Conservation (phyloP, 306 rosid species). For the Casuarina glauca region DNA sequence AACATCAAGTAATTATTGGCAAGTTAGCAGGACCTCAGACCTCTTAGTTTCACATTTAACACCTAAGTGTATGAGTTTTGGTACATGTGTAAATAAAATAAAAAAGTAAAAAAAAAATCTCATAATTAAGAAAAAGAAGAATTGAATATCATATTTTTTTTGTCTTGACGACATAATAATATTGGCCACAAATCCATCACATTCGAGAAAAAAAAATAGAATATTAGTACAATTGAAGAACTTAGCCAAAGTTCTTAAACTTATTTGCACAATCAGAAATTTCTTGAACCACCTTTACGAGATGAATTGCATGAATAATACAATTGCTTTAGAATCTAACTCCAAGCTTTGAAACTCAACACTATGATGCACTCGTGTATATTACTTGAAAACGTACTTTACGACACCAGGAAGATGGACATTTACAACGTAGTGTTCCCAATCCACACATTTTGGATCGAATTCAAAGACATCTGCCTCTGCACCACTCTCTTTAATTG, state of each 20-base stretch:
- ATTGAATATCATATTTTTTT: too few species aligned
- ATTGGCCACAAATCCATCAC: background rate
- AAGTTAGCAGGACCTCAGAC: too few species aligned
- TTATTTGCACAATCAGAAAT: background rate
- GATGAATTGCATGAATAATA: background rate
- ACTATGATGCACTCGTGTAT: background rate
- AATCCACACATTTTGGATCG: conserved; percentile 58
- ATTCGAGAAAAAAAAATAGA: background rate
- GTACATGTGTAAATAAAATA: too few species aligned
- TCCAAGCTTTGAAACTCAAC: background rate
- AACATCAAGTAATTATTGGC: too few species aligned
- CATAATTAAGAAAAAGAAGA: too few species aligned
- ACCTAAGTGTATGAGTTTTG: too few species aligned
- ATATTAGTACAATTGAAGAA: background rate
- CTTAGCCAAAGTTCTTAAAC: background rate
- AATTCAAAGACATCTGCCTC: conserved; percentile 61
- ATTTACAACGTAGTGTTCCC: conserved; percentile 73
- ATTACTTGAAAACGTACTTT: conserved; percentile 63
- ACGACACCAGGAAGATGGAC: conserved; percentile 58
- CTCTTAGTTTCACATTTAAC: too few species aligned
- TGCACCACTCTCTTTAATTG: conserved; percentile 33
- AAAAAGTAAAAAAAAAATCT: too few species aligned
- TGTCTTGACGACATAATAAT: too few species aligned
- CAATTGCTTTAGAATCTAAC: background rate
- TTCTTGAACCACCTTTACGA: too few species aligned